These are phyloP conservation scores for Starmerella powellii DNA, from an alignment of 805 yeast species.

Conservation along the genomic window DNA sequence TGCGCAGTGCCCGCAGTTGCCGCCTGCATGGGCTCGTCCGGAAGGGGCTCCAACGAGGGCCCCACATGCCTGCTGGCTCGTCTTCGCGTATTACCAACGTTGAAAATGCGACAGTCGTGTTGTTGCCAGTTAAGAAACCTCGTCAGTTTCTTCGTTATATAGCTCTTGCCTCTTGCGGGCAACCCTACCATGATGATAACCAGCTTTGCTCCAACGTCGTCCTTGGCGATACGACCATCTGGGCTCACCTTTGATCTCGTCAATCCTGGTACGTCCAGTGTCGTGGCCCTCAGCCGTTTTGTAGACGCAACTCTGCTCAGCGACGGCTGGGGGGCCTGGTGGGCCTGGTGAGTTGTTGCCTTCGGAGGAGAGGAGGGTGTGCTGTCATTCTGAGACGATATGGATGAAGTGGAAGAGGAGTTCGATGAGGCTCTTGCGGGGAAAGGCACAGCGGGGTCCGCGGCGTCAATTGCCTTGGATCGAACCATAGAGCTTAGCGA, in stretches of 20 bases:
- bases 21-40: constrained; percentile 1
- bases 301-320: constrained; percentile 15
- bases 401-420: neutral
- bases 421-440: neutral
- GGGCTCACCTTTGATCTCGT: constrained; percentile 71
- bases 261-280: constrained; percentile 85
- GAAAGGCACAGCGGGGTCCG: neutral
- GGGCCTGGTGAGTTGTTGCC: constrained; percentile 2
- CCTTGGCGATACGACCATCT: constrained; percentile 36
- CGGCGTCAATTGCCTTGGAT: constrained; percentile 6
- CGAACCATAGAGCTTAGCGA: constrained; percentile 15
- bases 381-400: neutral
- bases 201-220: constrained; percentile 68
- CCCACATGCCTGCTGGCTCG: constrained; percentile 50
- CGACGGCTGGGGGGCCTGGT: constrained; percentile 3
- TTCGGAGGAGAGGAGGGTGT: neutral
- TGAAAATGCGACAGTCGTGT: constrained; percentile 79
- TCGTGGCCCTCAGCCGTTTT: constrained; percentile 44
- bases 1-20: constrained; percentile 33
- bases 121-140: constrained; percentile 89
- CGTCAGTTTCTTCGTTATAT: constrained; percentile 80
- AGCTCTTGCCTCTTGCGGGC: constrained; percentile 92
- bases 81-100: constrained; percentile 90
- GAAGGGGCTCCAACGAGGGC: constrained; percentile 53
- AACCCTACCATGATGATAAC: constrained; percentile 94